Evolutionary conservation across 306 rosid genomes (phyloP), one percentile per base, ranked within the genome.

Genomic region (Castanopsis chinensis): DNA sequence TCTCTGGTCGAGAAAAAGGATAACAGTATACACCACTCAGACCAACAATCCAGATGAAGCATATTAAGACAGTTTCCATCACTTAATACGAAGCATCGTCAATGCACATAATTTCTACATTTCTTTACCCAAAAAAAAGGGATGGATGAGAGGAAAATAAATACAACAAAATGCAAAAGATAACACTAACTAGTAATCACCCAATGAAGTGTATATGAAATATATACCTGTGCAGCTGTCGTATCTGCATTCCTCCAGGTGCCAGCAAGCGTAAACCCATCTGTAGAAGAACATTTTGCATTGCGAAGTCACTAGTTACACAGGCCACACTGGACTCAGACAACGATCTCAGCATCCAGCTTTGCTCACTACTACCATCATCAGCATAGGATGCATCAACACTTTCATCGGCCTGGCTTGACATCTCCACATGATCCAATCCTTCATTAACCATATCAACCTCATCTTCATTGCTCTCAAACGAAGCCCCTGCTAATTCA

Each of bases 201-300:
- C 19, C 73, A 43, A 19, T 20, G 54, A 41, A 2, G 4, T 14
- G 52, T 14, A 23, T 12, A 63, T 27, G 37, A 19, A 37, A 79
- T 30, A 73, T 21, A 80, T 81, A 93, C 99, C 99, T 91, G 37
- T 95, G 98, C 49, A 95, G 90, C 85, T 89, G 88, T 80, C 89
- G 94, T 71, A 95, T 93, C 82, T 91, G 98, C 80, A 89, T 64
- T 82, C 99, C 99, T 67, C 97, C 98, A 30, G 98, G 98, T 49
- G 98, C 99, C 81, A 93, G 73, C 83, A 95, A 79, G 57, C 98
- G 97, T 81, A 95, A 84, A 80, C 99, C 98, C 94, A 95, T 95
- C 83, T 93, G 99, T 75, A 95, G 90, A 81, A 95, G 89, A 77
- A 91, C 98, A 83, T 95, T 95, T 85, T 95, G 99, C 98, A 95